A percentile compares a stretch with the other conserved stretches of the same genome.
Evolutionary conservation across 192 early-diverging fungal species (phyloP).

Genomic region (Podila epicladia): DNA sequence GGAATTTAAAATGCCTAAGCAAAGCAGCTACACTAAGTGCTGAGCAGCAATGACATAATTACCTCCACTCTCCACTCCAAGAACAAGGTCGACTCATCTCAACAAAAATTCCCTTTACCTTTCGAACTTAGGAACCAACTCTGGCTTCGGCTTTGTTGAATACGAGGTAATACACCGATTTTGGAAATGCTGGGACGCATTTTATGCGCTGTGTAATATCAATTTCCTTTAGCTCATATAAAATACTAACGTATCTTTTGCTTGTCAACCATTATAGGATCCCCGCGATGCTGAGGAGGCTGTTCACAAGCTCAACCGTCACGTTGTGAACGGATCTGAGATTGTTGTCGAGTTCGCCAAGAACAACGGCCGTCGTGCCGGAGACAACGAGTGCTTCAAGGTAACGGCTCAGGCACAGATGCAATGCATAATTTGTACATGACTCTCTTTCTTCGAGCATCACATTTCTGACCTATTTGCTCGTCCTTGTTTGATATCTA

Average conservation of each 20-base stretch:
- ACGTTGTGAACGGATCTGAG: constrained; percentile 48
- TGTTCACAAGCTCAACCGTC: constrained; percentile 51
- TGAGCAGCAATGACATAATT: too few relatives aligned
- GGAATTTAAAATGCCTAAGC: too few relatives aligned
- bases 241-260: background rate
- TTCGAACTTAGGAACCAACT: constrained; percentile 34
- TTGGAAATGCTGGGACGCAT: constrained; percentile 3
- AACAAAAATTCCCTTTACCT: background rate
- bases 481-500: background rate
- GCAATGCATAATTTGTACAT: background rate
- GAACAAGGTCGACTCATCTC: background rate
- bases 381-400: constrained; percentile 60
- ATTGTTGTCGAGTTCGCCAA: constrained; percentile 68
- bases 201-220: background rate
- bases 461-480: background rate
- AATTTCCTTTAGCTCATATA: background rate
- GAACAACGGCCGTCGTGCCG: constrained; percentile 61
- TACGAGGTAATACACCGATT: constrained; percentile 33
- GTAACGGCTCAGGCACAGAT: constrained; percentile 21
- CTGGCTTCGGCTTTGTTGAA: constrained; percentile 63
- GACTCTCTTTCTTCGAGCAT: background rate
- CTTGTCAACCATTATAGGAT: constrained; percentile 19
- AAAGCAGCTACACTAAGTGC: too few relatives aligned
- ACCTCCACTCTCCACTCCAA: too few relatives aligned
- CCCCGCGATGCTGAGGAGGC: constrained; percentile 61